Conservation (phyloP, 805 yeast species). For the Candida coquimbonensis region DNA sequence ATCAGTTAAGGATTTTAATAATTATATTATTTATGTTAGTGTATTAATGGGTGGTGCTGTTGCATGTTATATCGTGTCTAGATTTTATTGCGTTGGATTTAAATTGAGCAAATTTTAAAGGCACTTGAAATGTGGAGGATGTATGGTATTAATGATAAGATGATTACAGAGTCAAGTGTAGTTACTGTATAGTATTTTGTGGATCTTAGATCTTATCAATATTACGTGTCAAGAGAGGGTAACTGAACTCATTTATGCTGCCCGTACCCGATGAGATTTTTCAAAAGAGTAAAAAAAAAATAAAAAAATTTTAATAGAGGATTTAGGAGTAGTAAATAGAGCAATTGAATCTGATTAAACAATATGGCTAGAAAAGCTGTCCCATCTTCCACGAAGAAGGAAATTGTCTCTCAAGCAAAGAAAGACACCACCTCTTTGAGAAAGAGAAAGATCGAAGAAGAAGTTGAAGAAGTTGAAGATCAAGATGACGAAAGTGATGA, state of each 20-base stretch:
- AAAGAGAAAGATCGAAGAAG: slow-evolving; percentile 18
- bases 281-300: not conserved
- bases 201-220: too few relatives aligned
- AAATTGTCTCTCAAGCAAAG: not conserved
- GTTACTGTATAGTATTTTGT: too few relatives aligned
- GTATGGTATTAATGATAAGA: not conserved
- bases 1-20: slow-evolving; percentile 28
- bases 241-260: not conserved
- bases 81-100: slow-evolving; percentile 38
- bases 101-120: slow-evolving; percentile 27
- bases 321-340: not conserved
- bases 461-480: slow-evolving; percentile 7
- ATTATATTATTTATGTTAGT: slow-evolving; percentile 39
- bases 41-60: slow-evolving; percentile 32
- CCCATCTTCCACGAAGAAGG: not conserved
- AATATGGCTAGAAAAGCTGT: not conserved
- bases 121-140: too few relatives aligned
- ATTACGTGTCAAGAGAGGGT: too few relatives aligned
- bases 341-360: too few relatives aligned
- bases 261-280: slow-evolving; percentile 1
- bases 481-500: slow-evolving; percentile 11
- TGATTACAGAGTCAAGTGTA: not conserved
- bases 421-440: slow-evolving; percentile 1
- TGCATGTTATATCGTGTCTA: slow-evolving; percentile 31
- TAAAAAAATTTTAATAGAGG: not conserved